phyloP scores from a whole-genome alignment of 2,329 filamentous ascomycete genomes.

The Botrytis hyacinthi region DNA sequence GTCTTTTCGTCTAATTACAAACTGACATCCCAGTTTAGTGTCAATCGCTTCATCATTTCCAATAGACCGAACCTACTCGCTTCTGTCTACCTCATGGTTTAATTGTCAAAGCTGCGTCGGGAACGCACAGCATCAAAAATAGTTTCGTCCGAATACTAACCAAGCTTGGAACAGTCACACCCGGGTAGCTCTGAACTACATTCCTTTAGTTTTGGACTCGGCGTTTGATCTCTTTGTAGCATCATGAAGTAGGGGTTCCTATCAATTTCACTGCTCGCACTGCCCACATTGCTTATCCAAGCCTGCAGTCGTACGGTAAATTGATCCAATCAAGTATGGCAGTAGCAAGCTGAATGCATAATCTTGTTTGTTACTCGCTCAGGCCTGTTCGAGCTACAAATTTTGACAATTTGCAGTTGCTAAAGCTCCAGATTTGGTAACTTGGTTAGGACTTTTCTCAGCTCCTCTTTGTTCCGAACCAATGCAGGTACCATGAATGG shows the following conservation, averaged over 20 bases:
- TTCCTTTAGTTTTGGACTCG: background rate
- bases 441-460: background rate
- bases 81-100: background rate
- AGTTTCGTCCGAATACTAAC: background rate
- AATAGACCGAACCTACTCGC: background rate
- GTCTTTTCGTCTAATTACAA: background rate
- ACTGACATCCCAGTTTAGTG: background rate
- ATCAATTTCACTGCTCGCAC: background rate
- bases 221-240: conserved; percentile 2
- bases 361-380: background rate
- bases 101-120: conserved; percentile 8
- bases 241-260: background rate
- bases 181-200: background rate
- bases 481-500: background rate
- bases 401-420: background rate
- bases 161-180: background rate
- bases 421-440: conserved; percentile 11
- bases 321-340: background rate
- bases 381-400: background rate
- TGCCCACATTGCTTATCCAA: background rate
- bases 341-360: background rate
- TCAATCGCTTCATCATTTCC: background rate
- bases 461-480: conserved; percentile 3
- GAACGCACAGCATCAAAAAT: conserved; percentile 10
- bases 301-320: background rate